phyloP scores from a whole-genome alignment of 2,329 filamentous ascomycete species.

The Tolypocladium tundrense region DNA sequence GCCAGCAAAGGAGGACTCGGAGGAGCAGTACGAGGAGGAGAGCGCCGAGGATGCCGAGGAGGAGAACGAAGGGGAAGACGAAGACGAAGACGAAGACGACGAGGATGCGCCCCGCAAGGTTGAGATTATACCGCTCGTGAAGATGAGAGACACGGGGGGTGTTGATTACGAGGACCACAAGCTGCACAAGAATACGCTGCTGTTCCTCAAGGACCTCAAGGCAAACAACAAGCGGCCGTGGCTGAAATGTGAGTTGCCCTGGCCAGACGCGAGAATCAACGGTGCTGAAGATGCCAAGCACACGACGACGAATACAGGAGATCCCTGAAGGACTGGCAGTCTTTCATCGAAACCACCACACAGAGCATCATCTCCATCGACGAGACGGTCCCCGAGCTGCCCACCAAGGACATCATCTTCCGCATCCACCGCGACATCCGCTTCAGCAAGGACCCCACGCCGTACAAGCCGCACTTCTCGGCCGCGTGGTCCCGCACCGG shows the following conservation, averaged over 20 bases:
- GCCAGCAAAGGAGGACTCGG: constrained; percentile 10
- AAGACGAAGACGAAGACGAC: constrained; percentile 25
- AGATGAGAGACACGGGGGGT: constrained; percentile 22
- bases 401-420: constrained; percentile 76
- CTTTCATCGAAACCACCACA: constrained; percentile 64
- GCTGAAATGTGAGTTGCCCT: constrained; percentile 40
- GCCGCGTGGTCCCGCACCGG: constrained; percentile 83
- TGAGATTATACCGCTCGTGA: constrained; percentile 23
- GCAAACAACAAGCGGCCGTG: constrained; percentile 48
- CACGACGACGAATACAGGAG: constrained; percentile 72
- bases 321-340: constrained; percentile 70
- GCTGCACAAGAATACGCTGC: constrained; percentile 47
- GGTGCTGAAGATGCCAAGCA: constrained; percentile 33
- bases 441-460: constrained; percentile 74
- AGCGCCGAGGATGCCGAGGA: constrained; percentile 16
- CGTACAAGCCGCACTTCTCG: constrained; percentile 84
- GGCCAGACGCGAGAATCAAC: neutral
- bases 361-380: constrained; percentile 62
- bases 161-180: constrained; percentile 39
- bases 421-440: constrained; percentile 81
- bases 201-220: constrained; percentile 48
- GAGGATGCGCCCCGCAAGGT: constrained; percentile 24
- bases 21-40: constrained; percentile 16
- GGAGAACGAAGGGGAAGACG: constrained; percentile 9
- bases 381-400: constrained; percentile 76